phyloP scores from a whole-genome alignment of 2,329 filamentous ascomycete species.

The Acarospora socialis region DNA sequence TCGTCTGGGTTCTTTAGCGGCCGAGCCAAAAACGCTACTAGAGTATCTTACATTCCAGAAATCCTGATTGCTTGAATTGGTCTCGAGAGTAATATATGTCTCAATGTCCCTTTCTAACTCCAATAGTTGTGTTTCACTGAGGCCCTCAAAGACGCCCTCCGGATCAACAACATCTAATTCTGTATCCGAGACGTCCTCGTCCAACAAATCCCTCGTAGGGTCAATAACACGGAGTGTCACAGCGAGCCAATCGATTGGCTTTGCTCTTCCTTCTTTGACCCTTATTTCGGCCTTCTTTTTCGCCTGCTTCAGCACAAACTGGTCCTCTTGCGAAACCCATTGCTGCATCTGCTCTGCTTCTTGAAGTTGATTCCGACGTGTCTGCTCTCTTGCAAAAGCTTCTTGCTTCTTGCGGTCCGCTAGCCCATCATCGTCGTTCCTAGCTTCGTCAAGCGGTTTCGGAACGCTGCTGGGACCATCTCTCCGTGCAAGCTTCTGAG shows the following conservation, averaged over 20 bases:
- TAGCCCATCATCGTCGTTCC: constrained; percentile 1
- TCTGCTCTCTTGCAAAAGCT: constrained; percentile 28
- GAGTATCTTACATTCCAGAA: constrained; percentile 60
- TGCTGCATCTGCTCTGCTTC: constrained; percentile 64
- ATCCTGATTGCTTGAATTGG: constrained; percentile 59
- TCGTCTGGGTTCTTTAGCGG: too few species aligned
- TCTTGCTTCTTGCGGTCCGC: constrained; percentile 9
- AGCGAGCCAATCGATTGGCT: constrained; percentile 84
- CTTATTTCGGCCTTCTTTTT: constrained; percentile 97
- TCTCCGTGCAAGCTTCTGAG: constrained; percentile 24
- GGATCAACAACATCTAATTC: constrained; percentile 73
- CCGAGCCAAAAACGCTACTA: constrained; percentile 13
- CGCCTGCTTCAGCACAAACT: constrained; percentile 87
- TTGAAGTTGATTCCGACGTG: constrained; percentile 41
- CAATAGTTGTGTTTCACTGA: constrained; percentile 51
- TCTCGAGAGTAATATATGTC: constrained; percentile 66
- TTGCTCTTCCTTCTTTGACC: constrained; percentile 78
- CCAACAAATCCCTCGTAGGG: constrained; percentile 58
- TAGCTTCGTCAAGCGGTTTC: constrained; percentile 8
- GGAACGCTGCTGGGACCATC: constrained; percentile 20
- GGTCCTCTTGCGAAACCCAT: constrained; percentile 90
- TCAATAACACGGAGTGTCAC: constrained; percentile 86
- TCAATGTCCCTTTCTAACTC: constrained; percentile 76
- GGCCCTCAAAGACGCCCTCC: constrained; percentile 60
- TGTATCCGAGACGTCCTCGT: constrained; percentile 66